A percentile compares a stretch with the other conserved stretches of the same genome.
phyloP scores from a whole-genome alignment of 2,329 filamentous ascomycete species.

The Hymenoscyphus salicellus region DNA sequence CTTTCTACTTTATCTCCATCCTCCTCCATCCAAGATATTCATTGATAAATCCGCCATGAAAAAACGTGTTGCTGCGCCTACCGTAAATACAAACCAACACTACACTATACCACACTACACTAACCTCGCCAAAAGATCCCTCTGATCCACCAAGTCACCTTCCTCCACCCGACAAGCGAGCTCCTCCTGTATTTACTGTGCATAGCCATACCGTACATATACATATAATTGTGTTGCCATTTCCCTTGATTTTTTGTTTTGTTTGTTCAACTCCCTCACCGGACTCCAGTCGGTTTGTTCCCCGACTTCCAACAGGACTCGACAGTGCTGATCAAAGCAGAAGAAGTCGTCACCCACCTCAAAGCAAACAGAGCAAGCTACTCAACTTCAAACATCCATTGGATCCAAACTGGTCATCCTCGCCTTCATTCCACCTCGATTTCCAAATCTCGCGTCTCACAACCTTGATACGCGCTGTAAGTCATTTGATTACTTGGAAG shows the following conservation, averaged over 20 bases:
- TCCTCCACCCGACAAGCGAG: neutral
- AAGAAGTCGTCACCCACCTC: neutral
- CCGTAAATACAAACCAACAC: neutral
- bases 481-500: slow-evolving; percentile 6
- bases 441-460: slow-evolving; percentile 5
- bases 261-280: slow-evolving; percentile 14
- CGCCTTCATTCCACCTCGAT: neutral
- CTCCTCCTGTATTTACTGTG: slow-evolving; percentile 20
- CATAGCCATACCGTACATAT: slow-evolving; percentile 11
- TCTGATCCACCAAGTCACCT: slow-evolving; percentile 1
- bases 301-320: neutral
- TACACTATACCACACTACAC: slow-evolving; percentile 9
- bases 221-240: slow-evolving; percentile 12
- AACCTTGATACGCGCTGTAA: slow-evolving; percentile 13
- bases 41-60: neutral
- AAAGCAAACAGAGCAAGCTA: slow-evolving; percentile 13
- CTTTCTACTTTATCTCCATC: slow-evolving; percentile 16
- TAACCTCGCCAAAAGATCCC: slow-evolving; percentile 7
- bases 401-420: slow-evolving; percentile 7
- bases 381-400: slow-evolving; percentile 9
- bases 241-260: slow-evolving; percentile 9
- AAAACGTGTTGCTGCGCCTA: neutral
- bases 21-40: neutral
- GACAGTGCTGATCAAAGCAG: slow-evolving; percentile 7
- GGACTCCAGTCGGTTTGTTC: slow-evolving; percentile 8